Conservation (phyloP, 2,329 filamentous ascomycete genomes). For the Stagonosporopsis cucurbitacearum region DNA sequence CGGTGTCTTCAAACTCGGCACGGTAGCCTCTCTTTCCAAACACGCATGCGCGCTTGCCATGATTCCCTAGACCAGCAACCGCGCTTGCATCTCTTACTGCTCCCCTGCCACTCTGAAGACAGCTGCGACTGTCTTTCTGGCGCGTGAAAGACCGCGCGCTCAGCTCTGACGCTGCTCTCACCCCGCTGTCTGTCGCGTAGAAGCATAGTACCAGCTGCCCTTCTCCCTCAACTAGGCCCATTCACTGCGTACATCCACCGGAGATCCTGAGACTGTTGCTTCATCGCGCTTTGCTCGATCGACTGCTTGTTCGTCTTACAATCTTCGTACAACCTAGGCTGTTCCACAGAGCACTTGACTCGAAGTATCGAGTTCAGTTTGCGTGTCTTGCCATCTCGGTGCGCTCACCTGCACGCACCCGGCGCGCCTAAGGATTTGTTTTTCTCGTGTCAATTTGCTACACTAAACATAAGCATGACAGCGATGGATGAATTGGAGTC, state of each 20-base stretch:
- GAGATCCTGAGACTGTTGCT: constrained; percentile 26
- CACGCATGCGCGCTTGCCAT: constrained; percentile 29
- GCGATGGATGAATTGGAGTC: constrained; percentile 90
- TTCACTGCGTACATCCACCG: constrained; percentile 28
- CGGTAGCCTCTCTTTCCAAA: constrained; percentile 21
- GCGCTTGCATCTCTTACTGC: constrained; percentile 26
- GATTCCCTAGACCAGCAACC: constrained; percentile 24
- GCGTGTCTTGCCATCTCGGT: constrained; percentile 32
- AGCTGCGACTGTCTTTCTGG: constrained; percentile 26
- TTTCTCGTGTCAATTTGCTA: constrained; percentile 29
- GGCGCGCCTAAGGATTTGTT: constrained; percentile 15
- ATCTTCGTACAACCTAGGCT: constrained; percentile 39
- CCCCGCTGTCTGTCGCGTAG: constrained; percentile 35
- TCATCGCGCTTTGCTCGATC: constrained; percentile 26
- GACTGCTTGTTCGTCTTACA: constrained; percentile 33
- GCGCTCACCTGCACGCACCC: constrained; percentile 21
- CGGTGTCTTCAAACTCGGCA: constrained; percentile 19
- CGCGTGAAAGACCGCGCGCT: constrained; percentile 29
- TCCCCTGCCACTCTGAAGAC: constrained; percentile 28
- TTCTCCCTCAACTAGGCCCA: constrained; percentile 27
- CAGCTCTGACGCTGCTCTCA: constrained; percentile 18
- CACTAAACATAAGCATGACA: constrained; percentile 57
- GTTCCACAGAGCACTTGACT: constrained; percentile 28
- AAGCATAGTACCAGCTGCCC: constrained; percentile 26
- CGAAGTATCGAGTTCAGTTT: constrained; percentile 36